Base-by-base conservation (phyloP, 257 asterid genomes). In the Henckelia pumila region DNA sequence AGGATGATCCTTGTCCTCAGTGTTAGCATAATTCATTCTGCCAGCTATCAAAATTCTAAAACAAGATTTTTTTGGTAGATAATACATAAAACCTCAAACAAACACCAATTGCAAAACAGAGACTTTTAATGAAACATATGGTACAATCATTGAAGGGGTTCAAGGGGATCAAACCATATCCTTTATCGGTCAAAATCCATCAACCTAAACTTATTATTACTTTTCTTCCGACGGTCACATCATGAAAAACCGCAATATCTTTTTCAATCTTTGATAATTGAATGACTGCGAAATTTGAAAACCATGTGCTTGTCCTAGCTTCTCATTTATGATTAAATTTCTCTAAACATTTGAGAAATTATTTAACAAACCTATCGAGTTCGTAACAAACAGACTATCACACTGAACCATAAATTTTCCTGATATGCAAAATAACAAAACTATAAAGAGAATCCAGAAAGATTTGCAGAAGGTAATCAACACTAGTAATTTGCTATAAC, bases 391-490 rank as follows among this genome's bases (percentile, higher is more conserved):
- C 8, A 4, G 32, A 56, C 67, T 21, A 56, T 56, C 35, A 2
- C 57, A 28, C 49, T 17, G 49, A 71, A 56, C 63, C 53, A 19
- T 63, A 33, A 11, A 44, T 16, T 47, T 16, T 26, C 68, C 9
- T 33, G 55, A 14, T 32, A 25, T 19, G 37, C 35, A 35, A 25
- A 58, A 47, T 57, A 32, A 40, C 11, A 56, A 40, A 23, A 66
- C 50, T 57, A 23, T 22, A 29, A 16, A 21, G 8, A 40, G 68
- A 56, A 73, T 25, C 17, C 73, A 50, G 50, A 69, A 60, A 14
- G 21, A 16, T 47, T 71, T 76, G 32, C 26, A 1, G 35, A 50
- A 66, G 33, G 67, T 44, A 62, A 61, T 28, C 32, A 71, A 26
- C 71, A 47, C 8, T 4, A 47, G 5, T 47, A 47, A 17, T 40